Conservation (phyloP, 2,329 filamentous ascomycete species). For the Fusarium succisae region DNA sequence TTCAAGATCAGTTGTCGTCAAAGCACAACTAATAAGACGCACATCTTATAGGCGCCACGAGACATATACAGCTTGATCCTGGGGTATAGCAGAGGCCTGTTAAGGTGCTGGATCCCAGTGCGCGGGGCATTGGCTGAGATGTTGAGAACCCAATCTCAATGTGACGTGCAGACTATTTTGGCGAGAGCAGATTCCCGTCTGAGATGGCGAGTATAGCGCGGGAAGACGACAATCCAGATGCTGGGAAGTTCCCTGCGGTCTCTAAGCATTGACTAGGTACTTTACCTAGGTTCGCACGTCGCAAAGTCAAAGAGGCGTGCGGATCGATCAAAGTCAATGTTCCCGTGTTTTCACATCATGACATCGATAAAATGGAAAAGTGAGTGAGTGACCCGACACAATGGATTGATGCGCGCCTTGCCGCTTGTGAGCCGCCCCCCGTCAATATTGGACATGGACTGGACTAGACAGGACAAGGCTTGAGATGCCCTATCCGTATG, state of each 20-base stretch:
- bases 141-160: slow-evolving; percentile 8
- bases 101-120: slow-evolving; percentile 5
- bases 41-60: slow-evolving; percentile 7
- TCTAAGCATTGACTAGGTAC: neutral
- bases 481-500: slow-evolving; percentile 24
- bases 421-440: slow-evolving; percentile 35
- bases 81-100: slow-evolving; percentile 14
- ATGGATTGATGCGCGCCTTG: slow-evolving; percentile 45
- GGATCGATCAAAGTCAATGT: neutral
- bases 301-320: slow-evolving; percentile 20
- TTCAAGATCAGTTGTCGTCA: neutral
- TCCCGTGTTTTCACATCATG: slow-evolving; percentile 28
- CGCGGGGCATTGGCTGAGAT: neutral
- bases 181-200: neutral
- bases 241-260: slow-evolving; percentile 23
- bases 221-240: neutral
- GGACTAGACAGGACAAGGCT: neutral
- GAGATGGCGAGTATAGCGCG: neutral
- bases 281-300: neutral
- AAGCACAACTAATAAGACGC: neutral
- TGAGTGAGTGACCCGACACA: slow-evolving; percentile 40
- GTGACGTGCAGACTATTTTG: neutral
- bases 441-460: slow-evolving; percentile 15
- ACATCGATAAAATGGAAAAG: slow-evolving; percentile 13
- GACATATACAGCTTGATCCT: slow-evolving; percentile 12